Percentiles rank a stretch among this genome's conserved stretches.
phyloP scores from a whole-genome alignment of 306 rosid species.

The Quercus gilva region DNA sequence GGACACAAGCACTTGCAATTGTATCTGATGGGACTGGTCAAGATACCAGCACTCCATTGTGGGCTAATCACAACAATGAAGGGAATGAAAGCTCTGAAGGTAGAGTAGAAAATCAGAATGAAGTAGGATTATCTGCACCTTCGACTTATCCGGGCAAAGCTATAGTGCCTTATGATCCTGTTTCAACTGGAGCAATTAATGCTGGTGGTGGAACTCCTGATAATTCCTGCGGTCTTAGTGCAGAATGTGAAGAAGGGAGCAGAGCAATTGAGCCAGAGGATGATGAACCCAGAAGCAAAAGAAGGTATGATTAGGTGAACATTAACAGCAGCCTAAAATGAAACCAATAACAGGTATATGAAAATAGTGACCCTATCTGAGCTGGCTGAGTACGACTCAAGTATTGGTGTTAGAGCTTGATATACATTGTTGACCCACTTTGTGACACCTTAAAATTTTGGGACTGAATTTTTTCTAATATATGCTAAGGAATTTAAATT shows the following conservation, averaged over 20 bases:
- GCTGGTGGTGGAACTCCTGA: slow-evolving; percentile 47
- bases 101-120: slow-evolving; percentile 49
- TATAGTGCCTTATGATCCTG: slow-evolving; percentile 32
- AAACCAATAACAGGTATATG: not conserved
- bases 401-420: too few species aligned
- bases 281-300: slow-evolving; percentile 58
- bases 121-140: slow-evolving; percentile 26
- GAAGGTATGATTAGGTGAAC: slow-evolving; percentile 44
- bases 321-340: not conserved
- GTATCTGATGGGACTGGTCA: slow-evolving; percentile 47
- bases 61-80: slow-evolving; percentile 44
- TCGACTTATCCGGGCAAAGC: slow-evolving; percentile 40
- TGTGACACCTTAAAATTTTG: not conserved
- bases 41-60: slow-evolving; percentile 34
- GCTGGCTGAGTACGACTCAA: not conserved
- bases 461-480: not conserved
- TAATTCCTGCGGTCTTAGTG: slow-evolving; percentile 60
- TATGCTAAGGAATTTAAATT: not conserved
- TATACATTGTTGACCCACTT: not conserved
- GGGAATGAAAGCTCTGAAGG: slow-evolving; percentile 51
- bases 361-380: not conserved
- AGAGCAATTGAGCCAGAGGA: slow-evolving; percentile 53
- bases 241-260: slow-evolving; percentile 71
- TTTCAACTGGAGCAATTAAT: slow-evolving; percentile 22
- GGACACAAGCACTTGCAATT: slow-evolving; percentile 53